phyloP scores from a whole-genome alignment of 1,284 basidiomycete genomes.

The Ceratobasidium sp. region DNA sequence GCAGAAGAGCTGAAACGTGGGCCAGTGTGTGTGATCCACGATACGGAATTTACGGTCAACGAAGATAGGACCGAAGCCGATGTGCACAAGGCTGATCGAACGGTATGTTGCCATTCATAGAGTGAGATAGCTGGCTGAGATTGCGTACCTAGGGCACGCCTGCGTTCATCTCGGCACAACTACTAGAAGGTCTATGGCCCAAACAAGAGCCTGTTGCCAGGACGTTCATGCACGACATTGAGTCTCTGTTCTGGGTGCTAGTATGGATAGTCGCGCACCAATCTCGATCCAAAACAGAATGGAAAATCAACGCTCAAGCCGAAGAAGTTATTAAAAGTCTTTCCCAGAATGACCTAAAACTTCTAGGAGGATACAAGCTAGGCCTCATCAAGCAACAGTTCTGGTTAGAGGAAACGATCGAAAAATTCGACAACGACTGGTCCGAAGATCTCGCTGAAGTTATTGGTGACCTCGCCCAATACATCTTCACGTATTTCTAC shows the following conservation, averaged over 20 bases:
- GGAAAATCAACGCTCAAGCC: not conserved
- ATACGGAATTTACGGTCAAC: constrained; percentile 8
- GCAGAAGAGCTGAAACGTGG: not conserved
- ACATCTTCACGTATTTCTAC: not conserved
- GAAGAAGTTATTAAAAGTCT: not conserved
- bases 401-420: too few relatives aligned
- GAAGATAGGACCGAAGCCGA: not conserved
- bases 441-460: too few relatives aligned
- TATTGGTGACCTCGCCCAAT: too few relatives aligned
- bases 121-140: too few relatives aligned
- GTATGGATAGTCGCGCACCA: not conserved
- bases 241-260: not conserved
- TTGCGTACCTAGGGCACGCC: not conserved
- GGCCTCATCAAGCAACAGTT: not conserved
- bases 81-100: constrained; percentile 6
- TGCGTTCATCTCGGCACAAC: constrained; percentile 5
- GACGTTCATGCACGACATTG: not conserved
- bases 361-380: not conserved
- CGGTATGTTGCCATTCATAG: too few relatives aligned
- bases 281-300: not conserved
- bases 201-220: not conserved
- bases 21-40: not conserved
- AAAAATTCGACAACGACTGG: too few relatives aligned
- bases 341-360: not conserved
- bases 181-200: not conserved